phyloP scores from a whole-genome alignment of 305 asterid species.

The Fraxinus xanthoxyloides region DNA sequence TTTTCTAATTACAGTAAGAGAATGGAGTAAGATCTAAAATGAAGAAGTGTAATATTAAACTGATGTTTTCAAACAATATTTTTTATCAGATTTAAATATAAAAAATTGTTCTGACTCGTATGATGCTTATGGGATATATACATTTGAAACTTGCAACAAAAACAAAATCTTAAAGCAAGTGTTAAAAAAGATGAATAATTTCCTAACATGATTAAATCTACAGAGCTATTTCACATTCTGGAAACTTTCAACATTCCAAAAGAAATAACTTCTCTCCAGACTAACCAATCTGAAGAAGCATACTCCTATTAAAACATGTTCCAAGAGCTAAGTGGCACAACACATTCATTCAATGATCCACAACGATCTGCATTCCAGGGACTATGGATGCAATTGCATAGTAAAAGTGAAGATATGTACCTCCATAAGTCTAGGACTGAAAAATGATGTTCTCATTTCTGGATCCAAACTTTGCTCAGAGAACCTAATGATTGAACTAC shows the following conservation, averaged over 20 bases:
- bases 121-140: background rate
- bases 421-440: conserved; percentile 99
- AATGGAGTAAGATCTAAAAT: background rate
- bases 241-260: background rate
- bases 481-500: conserved; percentile 81
- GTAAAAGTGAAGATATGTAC: conserved; percentile 32
- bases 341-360: background rate
- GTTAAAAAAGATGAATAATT: background rate
- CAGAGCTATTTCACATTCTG: background rate
- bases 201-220: background rate
- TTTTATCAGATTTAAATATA: background rate
- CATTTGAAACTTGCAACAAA: background rate
- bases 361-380: background rate
- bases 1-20: background rate
- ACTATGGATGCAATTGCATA: background rate
- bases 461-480: conserved; percentile 89
- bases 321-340: background rate
- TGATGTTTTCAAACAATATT: background rate
- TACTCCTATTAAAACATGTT: background rate
- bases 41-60: background rate
- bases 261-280: background rate
- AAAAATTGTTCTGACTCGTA: background rate
- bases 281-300: background rate
- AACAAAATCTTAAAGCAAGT: background rate
- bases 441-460: conserved; percentile 68